These are phyloP conservation scores for Zelonia costaricensis DNA, from an alignment of 208 protist genomes.

Conservation along the genomic window DNA sequence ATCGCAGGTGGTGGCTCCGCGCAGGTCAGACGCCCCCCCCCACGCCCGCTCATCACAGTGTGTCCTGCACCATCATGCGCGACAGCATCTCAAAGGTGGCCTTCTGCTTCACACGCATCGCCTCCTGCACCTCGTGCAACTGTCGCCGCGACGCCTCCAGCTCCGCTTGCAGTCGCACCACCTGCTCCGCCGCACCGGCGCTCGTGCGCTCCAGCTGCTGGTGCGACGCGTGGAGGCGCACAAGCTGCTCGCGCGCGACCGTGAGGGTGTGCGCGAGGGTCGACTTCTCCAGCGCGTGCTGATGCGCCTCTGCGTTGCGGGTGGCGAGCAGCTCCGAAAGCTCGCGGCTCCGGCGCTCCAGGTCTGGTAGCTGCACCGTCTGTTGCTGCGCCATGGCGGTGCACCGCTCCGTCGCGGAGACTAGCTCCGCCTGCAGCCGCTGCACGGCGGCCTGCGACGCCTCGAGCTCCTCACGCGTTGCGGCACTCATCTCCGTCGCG, in stretches of 20 bases:
- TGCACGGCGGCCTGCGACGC: constrained; percentile 16
- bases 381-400: constrained; percentile 5
- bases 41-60: constrained; percentile 1
- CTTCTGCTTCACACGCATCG: constrained; percentile 39
- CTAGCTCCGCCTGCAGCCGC: constrained; percentile 25
- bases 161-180: constrained; percentile 21
- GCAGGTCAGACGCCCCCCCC: too few relatives aligned
- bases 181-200: constrained; percentile 14
- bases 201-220: constrained; percentile 4
- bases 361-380: constrained; percentile 16
- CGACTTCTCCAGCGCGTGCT: constrained; percentile 34
- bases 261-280: constrained; percentile 33
- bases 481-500: constrained; percentile 36
- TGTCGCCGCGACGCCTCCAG: constrained; percentile 27
- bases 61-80: constrained; percentile 40
- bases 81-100: constrained; percentile 59
- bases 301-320: constrained; percentile 22
- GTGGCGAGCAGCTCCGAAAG: constrained; percentile 28
- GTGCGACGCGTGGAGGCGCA: constrained; percentile 34
- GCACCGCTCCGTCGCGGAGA: not conserved
- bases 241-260: constrained; percentile 45
- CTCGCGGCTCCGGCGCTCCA: constrained; percentile 22
- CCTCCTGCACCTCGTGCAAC: constrained; percentile 41
- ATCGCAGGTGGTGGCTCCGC: too few relatives aligned
- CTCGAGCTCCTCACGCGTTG: constrained; percentile 25